Conservation (phyloP, 345 rosid genomes). For the Cochlearia excelsa region DNA sequence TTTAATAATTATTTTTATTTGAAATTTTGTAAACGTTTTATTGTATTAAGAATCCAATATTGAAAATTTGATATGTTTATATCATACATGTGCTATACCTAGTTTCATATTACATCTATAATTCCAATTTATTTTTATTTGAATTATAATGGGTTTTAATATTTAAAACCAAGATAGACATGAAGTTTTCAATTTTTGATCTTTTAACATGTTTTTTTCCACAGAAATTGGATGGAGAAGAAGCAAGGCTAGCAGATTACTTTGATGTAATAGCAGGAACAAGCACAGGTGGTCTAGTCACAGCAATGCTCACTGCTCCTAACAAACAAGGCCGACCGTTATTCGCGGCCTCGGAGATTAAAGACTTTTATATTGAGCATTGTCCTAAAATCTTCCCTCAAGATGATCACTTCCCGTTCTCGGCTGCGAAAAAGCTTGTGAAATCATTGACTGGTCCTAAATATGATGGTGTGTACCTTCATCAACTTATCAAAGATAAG, state of each 20-base stretch:
- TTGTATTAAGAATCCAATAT: too few species aligned
- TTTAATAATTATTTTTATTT: too few species aligned
- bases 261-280: constrained; percentile 69
- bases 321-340: constrained; percentile 55
- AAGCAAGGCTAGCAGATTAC: constrained; percentile 67
- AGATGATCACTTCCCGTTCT: constrained; percentile 23
- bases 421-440: constrained; percentile 34
- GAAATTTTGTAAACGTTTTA: too few species aligned
- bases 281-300: constrained; percentile 70
- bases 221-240: constrained; percentile 66
- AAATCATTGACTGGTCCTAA: constrained; percentile 57
- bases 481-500: constrained; percentile 38
- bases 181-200: too few species aligned
- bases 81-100: too few species aligned
- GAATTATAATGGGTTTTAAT: too few species aligned
- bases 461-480: constrained; percentile 58
- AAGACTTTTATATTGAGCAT: constrained; percentile 46
- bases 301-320: constrained; percentile 64
- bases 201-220: neutral
- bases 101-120: too few species aligned
- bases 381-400: constrained; percentile 64
- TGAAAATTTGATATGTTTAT: too few species aligned
- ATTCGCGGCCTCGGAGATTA: constrained; percentile 64
- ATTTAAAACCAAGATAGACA: too few species aligned
- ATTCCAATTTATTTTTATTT: too few species aligned